phyloP scores from a whole-genome alignment of 2,329 filamentous ascomycete genomes.

The Scedosporium boydii region DNA sequence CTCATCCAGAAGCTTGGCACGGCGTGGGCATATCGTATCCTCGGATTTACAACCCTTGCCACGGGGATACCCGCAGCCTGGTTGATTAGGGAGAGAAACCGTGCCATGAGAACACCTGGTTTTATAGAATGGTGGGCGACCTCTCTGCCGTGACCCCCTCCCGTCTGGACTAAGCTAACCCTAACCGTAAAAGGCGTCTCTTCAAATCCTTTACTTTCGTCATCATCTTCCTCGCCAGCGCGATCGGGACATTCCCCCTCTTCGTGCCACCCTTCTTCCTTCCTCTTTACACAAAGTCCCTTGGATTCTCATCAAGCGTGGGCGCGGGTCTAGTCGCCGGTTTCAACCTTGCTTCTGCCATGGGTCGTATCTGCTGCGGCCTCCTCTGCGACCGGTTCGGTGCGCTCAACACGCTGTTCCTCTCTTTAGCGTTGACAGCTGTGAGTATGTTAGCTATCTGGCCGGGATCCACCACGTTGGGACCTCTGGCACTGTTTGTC shows the following conservation, averaged over 20 bases:
- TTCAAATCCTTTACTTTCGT: constrained; percentile 42
- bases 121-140: constrained; percentile 39
- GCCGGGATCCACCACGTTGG: constrained; percentile 47
- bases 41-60: constrained; percentile 39
- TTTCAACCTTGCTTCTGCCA: constrained; percentile 51
- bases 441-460: constrained; percentile 52
- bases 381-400: constrained; percentile 44
- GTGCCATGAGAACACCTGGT: constrained; percentile 22
- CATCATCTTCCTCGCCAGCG: constrained; percentile 42
- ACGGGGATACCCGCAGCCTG: constrained; percentile 48
- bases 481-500: constrained; percentile 44
- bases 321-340: constrained; percentile 50
- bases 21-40: constrained; percentile 42
- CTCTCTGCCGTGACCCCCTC: neutral
- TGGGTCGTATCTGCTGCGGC: constrained; percentile 46
- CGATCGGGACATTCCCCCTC: constrained; percentile 48
- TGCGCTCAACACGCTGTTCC: constrained; percentile 43
- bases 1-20: constrained; percentile 35
- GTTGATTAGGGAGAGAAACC: constrained; percentile 37
- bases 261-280: constrained; percentile 54
- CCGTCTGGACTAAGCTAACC: neutral
- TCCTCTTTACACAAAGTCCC: constrained; percentile 42
- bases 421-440: constrained; percentile 40
- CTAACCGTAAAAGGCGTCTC: constrained; percentile 27
- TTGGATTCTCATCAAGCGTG: constrained; percentile 41